These are phyloP conservation scores for Orbilia ellipsospora DNA, from an alignment of 2,329 filamentous ascomycete species.

Conservation along the genomic window DNA sequence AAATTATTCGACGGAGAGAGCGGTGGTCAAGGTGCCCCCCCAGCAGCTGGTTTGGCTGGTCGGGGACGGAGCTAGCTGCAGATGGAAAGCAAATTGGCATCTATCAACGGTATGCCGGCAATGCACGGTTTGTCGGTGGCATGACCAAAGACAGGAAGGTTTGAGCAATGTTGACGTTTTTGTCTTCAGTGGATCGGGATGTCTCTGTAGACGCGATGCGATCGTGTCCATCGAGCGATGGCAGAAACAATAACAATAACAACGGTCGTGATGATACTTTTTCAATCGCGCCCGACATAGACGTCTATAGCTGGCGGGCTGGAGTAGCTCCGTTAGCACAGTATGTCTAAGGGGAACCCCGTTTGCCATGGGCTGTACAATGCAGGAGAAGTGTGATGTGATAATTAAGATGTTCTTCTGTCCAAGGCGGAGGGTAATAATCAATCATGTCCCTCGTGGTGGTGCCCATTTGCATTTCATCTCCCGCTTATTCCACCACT, in stretches of 20 bases:
- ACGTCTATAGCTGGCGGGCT: not conserved
- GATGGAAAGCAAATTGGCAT: slow-evolving; percentile 48
- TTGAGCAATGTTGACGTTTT: slow-evolving; percentile 36
- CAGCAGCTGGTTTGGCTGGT: not conserved
- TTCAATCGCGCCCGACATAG: not conserved
- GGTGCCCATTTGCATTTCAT: too few relatives aligned
- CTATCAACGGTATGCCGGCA: slow-evolving; percentile 34
- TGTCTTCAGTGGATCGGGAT: not conserved
- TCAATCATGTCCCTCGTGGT: not conserved
- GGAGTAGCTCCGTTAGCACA: not conserved
- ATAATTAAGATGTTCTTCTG: slow-evolving; percentile 7
- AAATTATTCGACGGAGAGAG: not conserved
- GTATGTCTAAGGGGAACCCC: not conserved
- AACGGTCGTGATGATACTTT: not conserved
- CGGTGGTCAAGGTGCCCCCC: not conserved
- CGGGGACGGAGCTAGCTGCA: slow-evolving; percentile 39
- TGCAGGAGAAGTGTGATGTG: slow-evolving; percentile 9
- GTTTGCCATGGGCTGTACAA: not conserved
- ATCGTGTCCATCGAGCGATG: not conserved
- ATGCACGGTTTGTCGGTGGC: slow-evolving; percentile 51
- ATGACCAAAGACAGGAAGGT: slow-evolving; percentile 17
- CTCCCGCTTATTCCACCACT: too few relatives aligned
- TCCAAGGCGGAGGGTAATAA: slow-evolving; percentile 27
- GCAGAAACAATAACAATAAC: slow-evolving; percentile 13
- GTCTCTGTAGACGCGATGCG: slow-evolving; percentile 26